Evolutionary conservation across 1,139 yeast species (phyloP).

Genomic region (Hyphopichia khmerensis): DNA sequence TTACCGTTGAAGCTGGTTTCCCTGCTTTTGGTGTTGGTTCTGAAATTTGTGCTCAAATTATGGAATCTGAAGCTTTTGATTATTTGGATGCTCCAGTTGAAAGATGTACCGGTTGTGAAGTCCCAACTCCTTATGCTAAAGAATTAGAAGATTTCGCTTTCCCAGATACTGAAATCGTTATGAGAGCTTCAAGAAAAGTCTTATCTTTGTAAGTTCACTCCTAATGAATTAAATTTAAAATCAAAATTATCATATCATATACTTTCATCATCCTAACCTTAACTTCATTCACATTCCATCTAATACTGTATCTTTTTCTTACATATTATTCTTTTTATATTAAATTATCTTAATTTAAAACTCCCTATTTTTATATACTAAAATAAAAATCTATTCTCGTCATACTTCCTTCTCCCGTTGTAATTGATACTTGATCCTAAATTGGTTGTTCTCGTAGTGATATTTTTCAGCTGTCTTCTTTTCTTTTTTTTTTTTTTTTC

Average conservation of each 20-base stretch:
- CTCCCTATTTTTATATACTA: neutral
- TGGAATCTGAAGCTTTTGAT: conserved; percentile 98
- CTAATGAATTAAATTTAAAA: too few species aligned
- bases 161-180: conserved; percentile 92
- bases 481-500: too few species aligned
- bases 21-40: conserved; percentile 99
- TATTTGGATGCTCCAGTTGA: conserved; percentile 98
- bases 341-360: neutral
- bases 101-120: conserved; percentile 99
- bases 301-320: neutral
- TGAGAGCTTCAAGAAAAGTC: conserved; percentile 89
- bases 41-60: conserved; percentile 94
- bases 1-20: conserved; percentile 96
- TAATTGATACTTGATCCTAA: neutral
- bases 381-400: neutral
- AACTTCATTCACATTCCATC: neutral
- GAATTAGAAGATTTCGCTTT: conserved; percentile 97
- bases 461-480: neutral
- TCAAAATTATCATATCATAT: too few species aligned
- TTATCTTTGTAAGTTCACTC: conserved; percentile 55
- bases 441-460: neutral
- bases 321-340: neutral
- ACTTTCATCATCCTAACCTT: too few species aligned
- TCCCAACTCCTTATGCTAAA: conserved; percentile 97
- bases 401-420: neutral